Base-by-base conservation (phyloP, 2,329 filamentous ascomycete genomes). In the Anisogramma anomala region DNA sequence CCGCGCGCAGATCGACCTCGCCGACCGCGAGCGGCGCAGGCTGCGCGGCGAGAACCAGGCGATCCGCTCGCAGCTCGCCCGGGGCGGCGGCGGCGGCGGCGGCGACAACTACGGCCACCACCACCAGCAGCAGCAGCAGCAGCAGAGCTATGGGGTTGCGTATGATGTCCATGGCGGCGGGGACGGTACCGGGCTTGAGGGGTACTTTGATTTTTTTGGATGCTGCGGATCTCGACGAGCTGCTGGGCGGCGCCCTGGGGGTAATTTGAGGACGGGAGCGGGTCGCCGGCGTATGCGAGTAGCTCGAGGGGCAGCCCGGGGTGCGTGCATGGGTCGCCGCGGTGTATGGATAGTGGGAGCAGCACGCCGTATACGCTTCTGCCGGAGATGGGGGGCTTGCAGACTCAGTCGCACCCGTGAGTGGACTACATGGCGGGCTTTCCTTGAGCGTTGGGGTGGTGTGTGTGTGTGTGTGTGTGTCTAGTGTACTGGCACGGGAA, bases 361-460 rank as follows among this genome's bases (percentile, higher is more conserved):
- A 41, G 20, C 38, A 41, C 38, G 23, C 35, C 40, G 3, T 46
- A 39, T 14, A 22, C 33, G 25, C 18, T 17, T 6, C 41, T 54
- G 45, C 45, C 52, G 10, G 55, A 54, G 34, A 54, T 61, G 43
- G 61, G 57, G n/a, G n/a, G n/a, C n/a, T n/a, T n/a, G n/a, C n/a
- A n/a, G n/a, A n/a, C n/a, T n/a, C n/a, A n/a, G n/a, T n/a, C n/a
- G n/a, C n/a, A n/a, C n/a, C 22, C 22, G 22, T 5, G 22, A 14
- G 63, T 74, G 48, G 73, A 74, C 54, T 71, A 74, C 39, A 70
- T 74, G 42, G 3, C 27, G 14, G 27, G 27, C 14, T 58, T 74
- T 17, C 63, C 66, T 69, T 73, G 58, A 49, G 67, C 3, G 6
- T 10, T 8, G 15, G 10, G 5, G 9, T 34, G 9, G 14, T 28